Percentiles rank a stretch among this genome's conserved stretches.
Evolutionary conservation across 2,329 filamentous ascomycete species (phyloP).

Genomic region (Penicillium nordicum): DNA sequence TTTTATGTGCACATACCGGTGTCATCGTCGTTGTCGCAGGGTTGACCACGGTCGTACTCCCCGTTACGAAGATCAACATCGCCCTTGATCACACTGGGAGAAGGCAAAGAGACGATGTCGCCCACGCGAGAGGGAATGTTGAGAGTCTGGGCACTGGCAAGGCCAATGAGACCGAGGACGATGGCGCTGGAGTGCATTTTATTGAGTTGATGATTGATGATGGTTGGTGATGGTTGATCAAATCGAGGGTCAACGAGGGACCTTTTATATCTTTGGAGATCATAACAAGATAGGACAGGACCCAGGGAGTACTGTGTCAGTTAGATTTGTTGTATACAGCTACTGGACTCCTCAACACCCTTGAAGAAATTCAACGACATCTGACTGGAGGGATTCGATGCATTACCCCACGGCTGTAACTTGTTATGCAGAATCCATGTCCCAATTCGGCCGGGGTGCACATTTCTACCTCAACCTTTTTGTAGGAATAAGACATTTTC

Average conservation of each 20-base stretch:
- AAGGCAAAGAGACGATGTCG: slow-evolving; percentile 4
- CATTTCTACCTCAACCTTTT: not conserved
- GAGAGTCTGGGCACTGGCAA: slow-evolving; percentile 8
- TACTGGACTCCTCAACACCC: not conserved
- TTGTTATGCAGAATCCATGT: not conserved
- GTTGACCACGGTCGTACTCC: slow-evolving; percentile 6
- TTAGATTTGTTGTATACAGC: not conserved
- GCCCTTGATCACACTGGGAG: slow-evolving; percentile 6
- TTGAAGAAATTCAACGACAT: not conserved
- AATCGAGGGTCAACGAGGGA: not conserved
- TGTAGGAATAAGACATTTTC: slow-evolving; percentile 7
- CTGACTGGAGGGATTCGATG: not conserved
- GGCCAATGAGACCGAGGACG: slow-evolving; percentile 5
- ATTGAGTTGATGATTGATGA: not conserved
- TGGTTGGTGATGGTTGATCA: not conserved
- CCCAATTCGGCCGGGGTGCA: not conserved
- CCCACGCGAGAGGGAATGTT: slow-evolving; percentile 8
- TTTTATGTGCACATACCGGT: not conserved
- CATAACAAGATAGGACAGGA: not conserved
- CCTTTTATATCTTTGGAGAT: slow-evolving; percentile 4
- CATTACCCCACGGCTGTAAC: not conserved
- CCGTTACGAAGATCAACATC: slow-evolving; percentile 4
- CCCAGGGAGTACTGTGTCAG: not conserved
- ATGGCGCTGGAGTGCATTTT: slow-evolving; percentile 9
- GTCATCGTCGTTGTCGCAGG: slow-evolving; percentile 6